Evolutionary conservation across 1,284 basidiomycete species (phyloP), one percentile per base, ranked within the genome.

Genomic region (Heterobasidion annosum): DNA sequence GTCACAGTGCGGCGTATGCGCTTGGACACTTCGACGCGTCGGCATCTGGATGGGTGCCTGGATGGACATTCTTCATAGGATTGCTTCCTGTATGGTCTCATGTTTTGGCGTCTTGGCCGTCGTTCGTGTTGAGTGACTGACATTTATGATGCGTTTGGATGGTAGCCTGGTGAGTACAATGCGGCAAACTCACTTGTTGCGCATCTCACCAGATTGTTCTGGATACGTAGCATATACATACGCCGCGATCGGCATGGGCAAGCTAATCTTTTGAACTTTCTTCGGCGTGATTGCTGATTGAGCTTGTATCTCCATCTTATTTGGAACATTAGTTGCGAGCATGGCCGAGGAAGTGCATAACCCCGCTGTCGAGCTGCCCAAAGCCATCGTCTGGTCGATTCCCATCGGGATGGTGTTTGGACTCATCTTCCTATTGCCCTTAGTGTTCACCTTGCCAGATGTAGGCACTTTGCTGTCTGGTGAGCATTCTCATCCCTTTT

Each of bases 361-460:
- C 34, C 82, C 85, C 0, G 67, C 74, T 9, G 60, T 73, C 32
- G 74, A 83, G 57, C 73, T 85, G 6, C 85, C 84, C 0, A 68
- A 67, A 25, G 82, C 82, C 0, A 79, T 89, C 60, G 70, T 79
- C 2, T 73, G 77, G 55, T 81, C 84, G 0, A 75, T 88, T 33
- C 76, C 81, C 2, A 83, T 88, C 47, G 84, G 85, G 1, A 70
- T 81, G 0, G 57, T 77, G 4, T 71, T 71, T 1, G 81, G 82
- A 0, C 72, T 85, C n/a, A 55, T 84, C 16, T 85, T 85, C 64
- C 69, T 88, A 42, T 73, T 88, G 51, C 79, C 81, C 1, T 77
- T 90, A n/a, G 67, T 86, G 18, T 90, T 89, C 62, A 82, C 81
- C 43, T 69, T 87, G 34, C 78, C 75, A 8, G 81, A 88, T 61